Conservation (phyloP, 306 rosid species). For the Prinsepia uniflora region DNA sequence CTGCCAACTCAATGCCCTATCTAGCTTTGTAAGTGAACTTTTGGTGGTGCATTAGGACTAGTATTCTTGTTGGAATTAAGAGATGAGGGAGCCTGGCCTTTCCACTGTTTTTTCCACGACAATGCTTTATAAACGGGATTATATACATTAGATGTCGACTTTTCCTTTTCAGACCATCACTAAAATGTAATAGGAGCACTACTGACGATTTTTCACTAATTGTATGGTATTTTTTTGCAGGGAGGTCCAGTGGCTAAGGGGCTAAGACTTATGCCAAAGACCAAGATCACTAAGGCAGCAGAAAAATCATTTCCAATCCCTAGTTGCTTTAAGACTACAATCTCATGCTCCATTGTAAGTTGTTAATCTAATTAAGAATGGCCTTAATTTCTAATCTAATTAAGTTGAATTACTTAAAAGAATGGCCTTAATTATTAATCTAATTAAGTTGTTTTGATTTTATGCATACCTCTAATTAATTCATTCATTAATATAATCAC, state of each 20-base stretch:
- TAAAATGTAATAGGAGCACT: too few relatives aligned
- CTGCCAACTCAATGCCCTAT: slow-evolving; percentile 21
- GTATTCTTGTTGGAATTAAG: background rate
- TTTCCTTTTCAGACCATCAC: too few relatives aligned
- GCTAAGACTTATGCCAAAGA: slow-evolving; percentile 32
- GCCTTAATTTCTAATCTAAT: background rate
- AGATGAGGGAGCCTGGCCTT: too few relatives aligned
- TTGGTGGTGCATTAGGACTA: background rate
- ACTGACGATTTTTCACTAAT: background rate
- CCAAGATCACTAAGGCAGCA: slow-evolving; percentile 29
- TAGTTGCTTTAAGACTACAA: slow-evolving; percentile 29
- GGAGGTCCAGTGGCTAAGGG: slow-evolving; percentile 37
- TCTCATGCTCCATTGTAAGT: slow-evolving; percentile 21
- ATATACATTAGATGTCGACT: too few relatives aligned
- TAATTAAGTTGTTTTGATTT: background rate
- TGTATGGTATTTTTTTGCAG: slow-evolving; percentile 25
- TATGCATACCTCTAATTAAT: background rate
- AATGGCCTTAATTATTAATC: background rate
- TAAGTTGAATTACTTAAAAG: too few relatives aligned
- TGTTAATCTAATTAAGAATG: too few relatives aligned
- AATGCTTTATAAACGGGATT: too few relatives aligned
- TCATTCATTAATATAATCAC: background rate
- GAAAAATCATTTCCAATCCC: slow-evolving; percentile 25
- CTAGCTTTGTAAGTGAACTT: slow-evolving; percentile 23
- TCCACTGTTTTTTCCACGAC: too few relatives aligned